Percentiles rank a stretch among this genome's conserved stretches.
These are phyloP conservation scores for Citrus hindsii DNA, from an alignment of 345 rosid genomes.

Conservation along the genomic window DNA sequence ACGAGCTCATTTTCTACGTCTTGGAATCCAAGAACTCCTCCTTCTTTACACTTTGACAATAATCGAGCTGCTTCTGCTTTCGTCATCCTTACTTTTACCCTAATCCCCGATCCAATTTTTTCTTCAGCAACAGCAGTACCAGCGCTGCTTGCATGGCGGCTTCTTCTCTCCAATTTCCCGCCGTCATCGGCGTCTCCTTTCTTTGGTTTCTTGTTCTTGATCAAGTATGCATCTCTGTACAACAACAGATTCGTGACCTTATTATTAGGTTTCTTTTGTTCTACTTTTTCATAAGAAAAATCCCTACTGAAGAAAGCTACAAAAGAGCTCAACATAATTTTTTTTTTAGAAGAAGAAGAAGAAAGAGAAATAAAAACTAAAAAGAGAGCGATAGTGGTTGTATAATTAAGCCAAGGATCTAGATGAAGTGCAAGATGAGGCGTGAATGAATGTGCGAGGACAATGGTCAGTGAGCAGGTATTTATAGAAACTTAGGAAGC, in stretches of 20 bases:
- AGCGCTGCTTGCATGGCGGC: not conserved
- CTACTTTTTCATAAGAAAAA: not conserved
- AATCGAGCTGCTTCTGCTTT: slow-evolving; percentile 49
- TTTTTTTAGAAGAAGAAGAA: not conserved
- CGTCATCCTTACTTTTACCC: slow-evolving; percentile 70
- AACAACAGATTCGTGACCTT: slow-evolving; percentile 16
- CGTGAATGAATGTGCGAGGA: not conserved
- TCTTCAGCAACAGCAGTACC: not conserved
- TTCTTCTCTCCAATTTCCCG: slow-evolving; percentile 3
- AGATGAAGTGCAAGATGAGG: not conserved
- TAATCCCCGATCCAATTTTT: slow-evolving; percentile 20
- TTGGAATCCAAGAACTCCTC: slow-evolving; percentile 44
- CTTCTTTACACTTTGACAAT: slow-evolving; percentile 45
- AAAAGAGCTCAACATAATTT: slow-evolving; percentile 10
- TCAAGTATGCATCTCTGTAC: slow-evolving; percentile 26
- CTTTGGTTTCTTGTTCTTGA: slow-evolving; percentile 17
- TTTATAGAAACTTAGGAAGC: not conserved
- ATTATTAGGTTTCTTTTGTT: not conserved
- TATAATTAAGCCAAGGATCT: no score
- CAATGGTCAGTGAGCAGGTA: not conserved
- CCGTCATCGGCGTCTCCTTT: not conserved
- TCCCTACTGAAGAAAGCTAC: not conserved
- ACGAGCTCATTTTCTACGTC: slow-evolving; percentile 47
- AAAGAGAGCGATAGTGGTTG: not conserved
- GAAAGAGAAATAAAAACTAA: no score